phyloP scores from a whole-genome alignment of 2,329 filamentous ascomycete genomes.

The Plenodomus biglobosus region DNA sequence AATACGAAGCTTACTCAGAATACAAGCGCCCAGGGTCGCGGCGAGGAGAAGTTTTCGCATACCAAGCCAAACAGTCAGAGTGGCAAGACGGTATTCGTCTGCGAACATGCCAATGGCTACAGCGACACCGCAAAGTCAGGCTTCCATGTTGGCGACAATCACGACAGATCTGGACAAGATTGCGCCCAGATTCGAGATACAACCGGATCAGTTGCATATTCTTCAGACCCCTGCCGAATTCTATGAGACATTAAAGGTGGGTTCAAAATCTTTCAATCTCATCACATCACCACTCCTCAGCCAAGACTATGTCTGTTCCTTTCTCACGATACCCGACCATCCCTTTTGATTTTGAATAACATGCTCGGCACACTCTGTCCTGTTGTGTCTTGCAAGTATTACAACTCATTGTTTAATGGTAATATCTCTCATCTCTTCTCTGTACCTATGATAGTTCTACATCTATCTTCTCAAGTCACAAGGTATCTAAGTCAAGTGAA shows the following conservation, averaged over 20 bases:
- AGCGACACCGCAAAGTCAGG: conserved; percentile 50
- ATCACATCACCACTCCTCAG: background rate
- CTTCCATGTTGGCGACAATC: conserved; percentile 59
- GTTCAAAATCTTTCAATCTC: conserved; percentile 10
- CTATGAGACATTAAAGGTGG: conserved; percentile 85
- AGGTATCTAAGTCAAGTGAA: background rate
- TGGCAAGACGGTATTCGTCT: conserved; percentile 39
- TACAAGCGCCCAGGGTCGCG: conserved; percentile 21
- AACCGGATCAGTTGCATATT: conserved; percentile 77
- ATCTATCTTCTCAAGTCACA: background rate
- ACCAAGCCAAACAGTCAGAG: conserved; percentile 16
- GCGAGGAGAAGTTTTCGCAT: conserved; percentile 20
- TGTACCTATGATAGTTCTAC: no score
- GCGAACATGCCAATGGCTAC: conserved; percentile 31
- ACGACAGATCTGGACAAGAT: conserved; percentile 81
- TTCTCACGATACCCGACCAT: no score
- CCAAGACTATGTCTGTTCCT: no score
- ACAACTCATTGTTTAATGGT: no score
- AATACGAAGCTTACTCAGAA: conserved; percentile 35
- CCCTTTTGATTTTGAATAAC: background rate
- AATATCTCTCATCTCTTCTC: no score
- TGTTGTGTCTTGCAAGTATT: no score
- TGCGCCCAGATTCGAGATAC: conserved; percentile 85
- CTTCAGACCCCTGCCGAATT: conserved; percentile 83
- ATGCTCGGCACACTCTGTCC: no score